These are phyloP conservation scores for Mortierella sp. DNA, from an alignment of 371 early-diverging fungal genomes.

Conservation along the genomic window DNA sequence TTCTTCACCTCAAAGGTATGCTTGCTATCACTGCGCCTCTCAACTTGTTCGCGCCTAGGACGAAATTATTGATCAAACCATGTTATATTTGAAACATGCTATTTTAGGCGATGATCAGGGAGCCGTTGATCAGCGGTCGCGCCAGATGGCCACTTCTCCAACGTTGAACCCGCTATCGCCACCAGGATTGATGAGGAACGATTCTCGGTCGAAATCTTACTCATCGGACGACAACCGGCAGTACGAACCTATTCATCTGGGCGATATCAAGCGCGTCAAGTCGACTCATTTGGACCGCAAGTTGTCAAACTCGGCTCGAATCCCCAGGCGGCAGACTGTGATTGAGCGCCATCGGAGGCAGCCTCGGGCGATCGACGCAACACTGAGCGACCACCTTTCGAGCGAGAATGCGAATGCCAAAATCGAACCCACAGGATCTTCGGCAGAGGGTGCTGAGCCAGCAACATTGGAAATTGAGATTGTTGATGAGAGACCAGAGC, in stretches of 20 bases:
- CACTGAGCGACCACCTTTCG: slow-evolving; percentile 2
- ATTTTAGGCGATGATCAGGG: slow-evolving; percentile 31
- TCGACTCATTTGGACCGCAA: slow-evolving; percentile 73
- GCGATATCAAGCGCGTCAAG: slow-evolving; percentile 75
- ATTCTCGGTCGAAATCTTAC: slow-evolving; percentile 60
- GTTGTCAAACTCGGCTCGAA: slow-evolving; percentile 67
- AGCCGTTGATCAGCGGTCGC: slow-evolving; percentile 33
- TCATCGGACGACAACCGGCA: slow-evolving; percentile 60
- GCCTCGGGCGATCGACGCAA: slow-evolving; percentile 6
- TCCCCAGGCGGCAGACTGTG: slow-evolving; percentile 72
- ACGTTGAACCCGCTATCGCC: slow-evolving; percentile 9
- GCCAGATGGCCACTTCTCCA: slow-evolving; percentile 28
- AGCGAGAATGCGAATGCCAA: not conserved
- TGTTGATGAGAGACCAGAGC: slow-evolving; percentile 33
- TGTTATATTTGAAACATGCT: too few species aligned
- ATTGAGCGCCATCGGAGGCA: slow-evolving; percentile 64
- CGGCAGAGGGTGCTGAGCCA: slow-evolving; percentile 2
- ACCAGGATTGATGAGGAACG: slow-evolving; percentile 49
- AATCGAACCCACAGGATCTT: not conserved
- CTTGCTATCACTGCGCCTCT: not conserved
- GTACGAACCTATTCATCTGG: slow-evolving; percentile 63
- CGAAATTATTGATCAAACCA: not conserved
- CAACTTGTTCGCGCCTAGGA: not conserved
- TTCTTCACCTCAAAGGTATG: slow-evolving; percentile 78
- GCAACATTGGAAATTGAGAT: slow-evolving; percentile 51